Evolutionary conservation across 2,329 filamentous ascomycete species (phyloP), one percentile per base, ranked within the genome.

Genomic region (Ophiostoma pallidulum): DNA sequence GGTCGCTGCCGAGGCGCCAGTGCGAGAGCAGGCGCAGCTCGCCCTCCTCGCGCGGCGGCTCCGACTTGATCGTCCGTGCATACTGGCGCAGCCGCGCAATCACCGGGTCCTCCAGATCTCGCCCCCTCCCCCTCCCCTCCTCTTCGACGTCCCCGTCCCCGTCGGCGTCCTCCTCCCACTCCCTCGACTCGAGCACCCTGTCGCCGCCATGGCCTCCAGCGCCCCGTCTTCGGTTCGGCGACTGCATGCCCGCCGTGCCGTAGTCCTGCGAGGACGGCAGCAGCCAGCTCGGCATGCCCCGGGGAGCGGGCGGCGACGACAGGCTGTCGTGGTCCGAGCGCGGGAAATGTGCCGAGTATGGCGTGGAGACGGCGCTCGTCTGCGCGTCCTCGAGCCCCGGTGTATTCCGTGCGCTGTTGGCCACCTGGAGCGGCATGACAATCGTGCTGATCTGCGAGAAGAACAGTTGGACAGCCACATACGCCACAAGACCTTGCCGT

Each of bases 1-100:
- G 65, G 50, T 67, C 58, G 19, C 45, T 50, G n/a, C 62, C 62
- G n/a, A 59, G 56, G 16, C 59, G 58, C 66, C 66, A 68, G 36
- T 65, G 58, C 1, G 59, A 56, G 4, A 66, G 47, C 16, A 67
- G 44, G 10, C 56, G 56, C n/a, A 58, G 54, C 33, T 56, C 54
- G 8, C 52, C 57, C 1, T 38, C 47, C 4, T 52, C 52, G 26
- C 56, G 47, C 2, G 60, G 58, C 29, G 57, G 54, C 26, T 54
- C 57, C 4, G 59, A 53, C 40, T 54, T 58, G 19, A 65, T 59
- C 2, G 57, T 60, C 22, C 58, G 47, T 2, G 60, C 56, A 49
- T 65, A 66, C 42, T 60, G 59, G 6, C 64, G 61, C 35, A 68
- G 56, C 12, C 65, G 60, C 8, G 58, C 47, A 3, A 65, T 57